Percentiles rank a stretch among this genome's conserved stretches.
These are phyloP conservation scores for Jatropha curcas DNA, from an alignment of 345 rosid genomes.

Conservation along the genomic window DNA sequence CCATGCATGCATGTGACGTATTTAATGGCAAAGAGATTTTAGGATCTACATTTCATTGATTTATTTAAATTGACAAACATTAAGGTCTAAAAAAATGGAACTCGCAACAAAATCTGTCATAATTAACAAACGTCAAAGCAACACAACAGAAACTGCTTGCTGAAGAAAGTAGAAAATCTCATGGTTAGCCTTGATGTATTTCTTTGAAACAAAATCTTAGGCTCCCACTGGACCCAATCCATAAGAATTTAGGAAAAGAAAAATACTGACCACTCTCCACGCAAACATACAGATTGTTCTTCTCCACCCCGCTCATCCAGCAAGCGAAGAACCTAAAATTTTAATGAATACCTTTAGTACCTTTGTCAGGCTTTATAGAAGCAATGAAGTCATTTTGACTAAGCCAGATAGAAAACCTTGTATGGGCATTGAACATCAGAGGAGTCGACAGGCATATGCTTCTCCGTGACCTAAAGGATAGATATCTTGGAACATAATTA, in stretches of 20 bases:
- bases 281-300: conserved; percentile 69
- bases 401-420: conserved; percentile 54
- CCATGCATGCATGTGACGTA: too few species aligned
- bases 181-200: background rate
- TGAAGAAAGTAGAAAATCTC: background rate
- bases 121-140: background rate
- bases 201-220: background rate
- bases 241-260: background rate
- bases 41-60: background rate
- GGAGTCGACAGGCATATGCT: conserved; percentile 40
- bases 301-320: conserved; percentile 85
- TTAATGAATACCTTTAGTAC: conserved; percentile 19
- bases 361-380: conserved; percentile 1
- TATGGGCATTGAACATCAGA: conserved; percentile 42
- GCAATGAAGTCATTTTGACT: conserved; percentile 7
- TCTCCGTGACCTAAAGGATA: conserved; percentile 70
- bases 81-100: background rate
- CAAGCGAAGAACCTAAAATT: conserved; percentile 83
- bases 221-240: background rate
- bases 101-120: background rate
- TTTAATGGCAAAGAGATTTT: background rate
- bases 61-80: background rate
- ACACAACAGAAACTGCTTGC: background rate
- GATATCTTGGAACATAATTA: conserved; percentile 15
- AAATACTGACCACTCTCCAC: conserved; percentile 74